Evolutionary conservation across 2,329 filamentous ascomycete species (phyloP).

Genomic region (Claviceps citrina): DNA sequence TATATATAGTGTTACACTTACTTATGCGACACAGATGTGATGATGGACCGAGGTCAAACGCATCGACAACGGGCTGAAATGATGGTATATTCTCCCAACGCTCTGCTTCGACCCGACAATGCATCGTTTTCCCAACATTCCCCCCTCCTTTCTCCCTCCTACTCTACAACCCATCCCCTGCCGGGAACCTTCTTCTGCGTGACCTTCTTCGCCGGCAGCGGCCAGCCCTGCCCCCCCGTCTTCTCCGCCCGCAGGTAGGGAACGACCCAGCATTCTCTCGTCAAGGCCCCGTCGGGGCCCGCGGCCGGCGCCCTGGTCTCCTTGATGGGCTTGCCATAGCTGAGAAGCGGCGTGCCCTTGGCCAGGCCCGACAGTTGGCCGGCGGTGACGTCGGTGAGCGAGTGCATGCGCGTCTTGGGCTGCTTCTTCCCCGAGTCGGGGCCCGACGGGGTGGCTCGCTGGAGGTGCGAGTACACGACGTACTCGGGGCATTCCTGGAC

Average conservation of each 20-base stretch:
- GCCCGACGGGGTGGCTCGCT: constrained; percentile 43
- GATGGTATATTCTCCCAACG: no score
- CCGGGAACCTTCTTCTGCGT: constrained; percentile 59
- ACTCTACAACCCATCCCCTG: constrained; percentile 60
- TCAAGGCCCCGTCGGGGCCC: constrained; percentile 21
- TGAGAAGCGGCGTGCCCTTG: constrained; percentile 68
- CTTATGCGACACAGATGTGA: no score
- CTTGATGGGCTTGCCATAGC: constrained; percentile 81
- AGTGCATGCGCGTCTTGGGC: constrained; percentile 72
- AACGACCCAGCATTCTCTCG: constrained; percentile 69
- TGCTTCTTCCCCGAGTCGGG: constrained; percentile 35
- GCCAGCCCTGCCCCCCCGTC: constrained; percentile 59
- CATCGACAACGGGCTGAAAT: no score
- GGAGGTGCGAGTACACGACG: constrained; percentile 74
- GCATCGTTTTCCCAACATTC: no score
- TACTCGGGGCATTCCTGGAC: constrained; percentile 68
- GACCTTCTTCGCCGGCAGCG: constrained; percentile 71
- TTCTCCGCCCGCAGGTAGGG: constrained; percentile 59
- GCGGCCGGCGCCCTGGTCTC: constrained; percentile 43
- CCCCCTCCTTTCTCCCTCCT: constrained; percentile 3
- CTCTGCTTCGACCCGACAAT: no score
- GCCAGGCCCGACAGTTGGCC: constrained; percentile 64
- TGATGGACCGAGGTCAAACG: no score
- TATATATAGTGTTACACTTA: no score
- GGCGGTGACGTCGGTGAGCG: constrained; percentile 64